Percentiles rank a stretch among this genome's conserved stretches.
These are phyloP conservation scores for Clohesyomyces aquaticus DNA, from an alignment of 495 filamentous ascomycete genomes.

Conservation along the genomic window DNA sequence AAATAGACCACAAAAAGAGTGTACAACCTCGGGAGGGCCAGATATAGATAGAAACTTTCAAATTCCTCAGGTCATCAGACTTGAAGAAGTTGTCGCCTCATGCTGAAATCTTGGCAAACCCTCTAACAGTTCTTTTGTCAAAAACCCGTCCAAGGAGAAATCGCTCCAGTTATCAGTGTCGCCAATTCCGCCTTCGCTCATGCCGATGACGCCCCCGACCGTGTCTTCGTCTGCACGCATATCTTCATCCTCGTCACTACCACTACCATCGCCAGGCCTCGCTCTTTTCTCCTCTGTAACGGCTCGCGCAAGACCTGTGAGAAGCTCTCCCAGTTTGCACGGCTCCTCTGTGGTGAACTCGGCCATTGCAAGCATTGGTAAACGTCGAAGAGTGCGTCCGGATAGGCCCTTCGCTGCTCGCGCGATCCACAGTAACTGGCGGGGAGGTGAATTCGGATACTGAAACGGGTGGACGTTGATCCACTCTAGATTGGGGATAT, in stretches of 20 bases:
- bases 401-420: slow-evolving; percentile 41
- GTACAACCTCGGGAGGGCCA: too few relatives aligned
- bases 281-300: slow-evolving; percentile 25
- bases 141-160: not conserved
- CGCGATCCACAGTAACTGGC: slow-evolving; percentile 24
- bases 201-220: not conserved
- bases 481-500: slow-evolving; percentile 25
- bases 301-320: slow-evolving; percentile 39
- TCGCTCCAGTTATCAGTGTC: not conserved
- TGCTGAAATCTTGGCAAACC: not conserved
- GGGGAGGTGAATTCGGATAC: slow-evolving; percentile 14
- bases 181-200: not conserved
- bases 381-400: slow-evolving; percentile 45
- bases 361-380: slow-evolving; percentile 46
- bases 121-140: not conserved
- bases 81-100: not conserved
- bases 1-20: too few relatives aligned
- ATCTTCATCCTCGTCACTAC: too few relatives aligned
- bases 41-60: too few relatives aligned
- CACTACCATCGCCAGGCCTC: not conserved
- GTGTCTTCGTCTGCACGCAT: too few relatives aligned
- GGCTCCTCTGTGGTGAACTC: slow-evolving; percentile 44
- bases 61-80: too few relatives aligned
- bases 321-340: slow-evolving; percentile 38
- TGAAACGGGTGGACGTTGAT: slow-evolving; percentile 26